Percentiles rank a stretch among this genome's conserved stretches.
Conservation (phyloP, 306 rosid species). For the Carpinus fangiana region DNA sequence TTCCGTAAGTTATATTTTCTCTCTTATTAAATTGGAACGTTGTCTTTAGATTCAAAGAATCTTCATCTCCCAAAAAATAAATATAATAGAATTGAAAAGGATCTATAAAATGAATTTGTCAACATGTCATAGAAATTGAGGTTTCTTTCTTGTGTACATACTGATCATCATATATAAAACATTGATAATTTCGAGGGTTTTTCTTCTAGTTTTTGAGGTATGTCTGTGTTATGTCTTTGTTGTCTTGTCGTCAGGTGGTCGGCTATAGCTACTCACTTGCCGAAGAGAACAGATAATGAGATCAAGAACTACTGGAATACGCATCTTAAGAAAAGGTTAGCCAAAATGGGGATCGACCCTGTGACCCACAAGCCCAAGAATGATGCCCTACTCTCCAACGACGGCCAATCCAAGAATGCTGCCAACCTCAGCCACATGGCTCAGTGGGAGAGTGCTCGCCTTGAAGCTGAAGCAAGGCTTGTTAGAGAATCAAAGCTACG, state of each 20-base stretch:
- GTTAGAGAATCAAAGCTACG: conserved; percentile 87
- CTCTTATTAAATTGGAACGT: conserved; percentile 30
- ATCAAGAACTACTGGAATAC: conserved; percentile 99
- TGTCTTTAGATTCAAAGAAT: conserved; percentile 33
- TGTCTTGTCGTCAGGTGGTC: conserved; percentile 74
- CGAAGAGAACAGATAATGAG: conserved; percentile 95
- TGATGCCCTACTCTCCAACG: conserved; percentile 62
- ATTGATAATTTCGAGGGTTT: conserved; percentile 33
- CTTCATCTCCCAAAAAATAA: conserved; percentile 26
- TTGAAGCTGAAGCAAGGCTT: conserved; percentile 95
- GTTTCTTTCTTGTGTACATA: conserved; percentile 7
- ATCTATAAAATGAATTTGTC: conserved; percentile 10
- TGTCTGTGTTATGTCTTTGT: conserved; percentile 20
- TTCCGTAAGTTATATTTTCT: conserved; percentile 36
- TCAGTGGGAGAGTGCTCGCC: conserved; percentile 99
- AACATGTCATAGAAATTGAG: background rate
- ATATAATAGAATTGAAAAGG: conserved; percentile 22
- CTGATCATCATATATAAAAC: background rate
- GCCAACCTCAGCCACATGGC: conserved; percentile 97
- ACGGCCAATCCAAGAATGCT: conserved; percentile 78
- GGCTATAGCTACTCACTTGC: conserved; percentile 98
- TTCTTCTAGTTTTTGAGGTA: conserved; percentile 20
- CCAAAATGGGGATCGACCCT: conserved; percentile 98
- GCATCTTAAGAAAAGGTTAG: conserved; percentile 85
- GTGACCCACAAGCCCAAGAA: conserved; percentile 92